A percentile compares a stretch with the other conserved stretches of the same genome.
Conservation (phyloP, 495 filamentous ascomycete species). For the Penicillium angulare region DNA sequence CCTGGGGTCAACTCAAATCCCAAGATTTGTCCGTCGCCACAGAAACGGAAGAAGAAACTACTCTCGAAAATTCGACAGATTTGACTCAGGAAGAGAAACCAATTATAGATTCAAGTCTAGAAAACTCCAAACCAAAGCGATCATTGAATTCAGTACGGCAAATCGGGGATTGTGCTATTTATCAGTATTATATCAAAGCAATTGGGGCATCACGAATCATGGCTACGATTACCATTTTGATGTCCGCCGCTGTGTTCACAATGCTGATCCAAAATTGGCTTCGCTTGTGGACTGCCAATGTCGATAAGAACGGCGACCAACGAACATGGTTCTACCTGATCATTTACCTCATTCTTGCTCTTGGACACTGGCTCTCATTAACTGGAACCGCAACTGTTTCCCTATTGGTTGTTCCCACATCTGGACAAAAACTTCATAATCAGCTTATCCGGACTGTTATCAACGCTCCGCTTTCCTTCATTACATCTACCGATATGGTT, state of each 20-base stretch:
- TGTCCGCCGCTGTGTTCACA: background rate
- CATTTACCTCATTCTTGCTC: background rate
- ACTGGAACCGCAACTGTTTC: background rate
- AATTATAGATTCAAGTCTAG: background rate
- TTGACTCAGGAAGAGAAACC: background rate
- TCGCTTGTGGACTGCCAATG: background rate
- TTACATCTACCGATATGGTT: background rate
- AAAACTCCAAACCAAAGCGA: background rate
- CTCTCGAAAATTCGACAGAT: background rate
- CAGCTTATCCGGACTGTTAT: background rate
- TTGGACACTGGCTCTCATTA: background rate
- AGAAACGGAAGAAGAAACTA: background rate
- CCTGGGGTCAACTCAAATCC: background rate
- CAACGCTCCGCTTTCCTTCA: background rate
- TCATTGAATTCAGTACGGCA: background rate
- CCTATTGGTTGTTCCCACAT: background rate
- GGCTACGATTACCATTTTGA: background rate
- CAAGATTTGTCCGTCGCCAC: background rate
- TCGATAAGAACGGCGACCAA: background rate
- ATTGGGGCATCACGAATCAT: background rate
- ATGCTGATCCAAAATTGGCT: slow-evolving; percentile 2
- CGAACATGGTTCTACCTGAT: background rate
- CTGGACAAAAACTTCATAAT: background rate
- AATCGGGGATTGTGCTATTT: background rate
- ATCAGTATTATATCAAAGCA: background rate